Evolutionary conservation across 352 stramenopile species (phyloP), one percentile per base, ranked within the genome.

Genomic region (Stramenopiles sp.): DNA sequence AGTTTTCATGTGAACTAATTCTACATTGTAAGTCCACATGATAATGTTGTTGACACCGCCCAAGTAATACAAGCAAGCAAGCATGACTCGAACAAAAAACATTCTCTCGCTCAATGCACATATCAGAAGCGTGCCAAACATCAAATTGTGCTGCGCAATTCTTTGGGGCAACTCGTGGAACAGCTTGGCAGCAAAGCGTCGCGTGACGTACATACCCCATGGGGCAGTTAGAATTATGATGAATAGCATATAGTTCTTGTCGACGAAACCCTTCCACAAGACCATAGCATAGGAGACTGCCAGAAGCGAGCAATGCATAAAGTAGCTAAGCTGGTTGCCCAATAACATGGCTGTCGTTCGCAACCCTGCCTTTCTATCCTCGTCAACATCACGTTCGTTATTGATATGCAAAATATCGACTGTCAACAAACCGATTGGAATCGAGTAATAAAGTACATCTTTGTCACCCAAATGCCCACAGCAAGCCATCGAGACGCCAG

Each of bases 41-140:
- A 82, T 30, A 80, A 82, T n/a, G 32, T 82, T 82, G 67, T 82
- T 82, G 7, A 82, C 71, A 25, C 71, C 80, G 7, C 80, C 80
- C 67, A 82, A 67, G 7, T 30, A 30, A 67, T 76, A 82, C 8
- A 82, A 80, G 32, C 80, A 67, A 32, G 71, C 67, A 7, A 82
- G 67, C 71, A 81, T 29, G 30, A 29, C n/a, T 30, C 71, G 71
- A 8, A 55, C 14, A 8, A 81, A 30, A 75, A 33, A 39, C 25
- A 30, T 32, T 30, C 31, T 1, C 7, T 67, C 30, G 30, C 39
- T 55, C 8, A 55, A 8, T 55, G 39, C 39, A 55, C 39, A 55
- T 55, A 55, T 8, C 8, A 55, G 8, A 14, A 55, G 8, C 4
- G 39, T 55, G 8, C 71, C 80, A n/a, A 81, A 30, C 67, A 81